A percentile compares a stretch with the other conserved stretches of the same genome.
Evolutionary conservation across 1,139 yeast genomes (phyloP).

Genomic region (Suhomyces atakaporum): DNA sequence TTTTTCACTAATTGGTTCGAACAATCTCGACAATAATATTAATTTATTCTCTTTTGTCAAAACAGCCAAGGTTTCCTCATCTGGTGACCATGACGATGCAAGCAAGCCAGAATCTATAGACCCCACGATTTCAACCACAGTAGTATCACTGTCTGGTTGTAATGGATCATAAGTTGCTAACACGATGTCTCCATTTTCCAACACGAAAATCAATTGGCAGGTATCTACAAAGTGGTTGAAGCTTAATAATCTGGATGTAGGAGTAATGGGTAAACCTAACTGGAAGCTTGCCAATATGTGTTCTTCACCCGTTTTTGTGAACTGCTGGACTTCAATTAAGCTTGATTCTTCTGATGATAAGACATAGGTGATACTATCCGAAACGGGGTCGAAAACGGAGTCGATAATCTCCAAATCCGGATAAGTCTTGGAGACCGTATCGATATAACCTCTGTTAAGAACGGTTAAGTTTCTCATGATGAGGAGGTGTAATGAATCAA

Average conservation of each 20-base stretch:
- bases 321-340: slow-evolving; percentile 52
- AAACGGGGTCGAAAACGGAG: slow-evolving; percentile 72
- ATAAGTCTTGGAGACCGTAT: slow-evolving; percentile 50
- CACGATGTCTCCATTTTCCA: slow-evolving; percentile 69
- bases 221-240: slow-evolving; percentile 69
- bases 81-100: slow-evolving; percentile 87
- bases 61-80: slow-evolving; percentile 80
- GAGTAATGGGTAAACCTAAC: slow-evolving; percentile 30
- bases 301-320: slow-evolving; percentile 58
- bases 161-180: slow-evolving; percentile 60
- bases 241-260: slow-evolving; percentile 36
- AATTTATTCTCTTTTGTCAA: slow-evolving; percentile 65
- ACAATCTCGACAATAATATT: slow-evolving; percentile 68
- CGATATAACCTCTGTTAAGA: slow-evolving; percentile 56
- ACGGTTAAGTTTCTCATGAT: slow-evolving; percentile 60
- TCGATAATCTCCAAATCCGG: slow-evolving; percentile 64
- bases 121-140: slow-evolving; percentile 76
- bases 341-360: slow-evolving; percentile 63
- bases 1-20: slow-evolving; percentile 78
- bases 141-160: slow-evolving; percentile 51
- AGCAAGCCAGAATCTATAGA: slow-evolving; percentile 74
- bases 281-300: slow-evolving; percentile 60
- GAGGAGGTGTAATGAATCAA: not conserved
- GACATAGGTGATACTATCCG: slow-evolving; percentile 71
- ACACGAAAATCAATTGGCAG: slow-evolving; percentile 60